Conservation (phyloP, 768 basidiomycete species). For the Lactarius quietus region DNA sequence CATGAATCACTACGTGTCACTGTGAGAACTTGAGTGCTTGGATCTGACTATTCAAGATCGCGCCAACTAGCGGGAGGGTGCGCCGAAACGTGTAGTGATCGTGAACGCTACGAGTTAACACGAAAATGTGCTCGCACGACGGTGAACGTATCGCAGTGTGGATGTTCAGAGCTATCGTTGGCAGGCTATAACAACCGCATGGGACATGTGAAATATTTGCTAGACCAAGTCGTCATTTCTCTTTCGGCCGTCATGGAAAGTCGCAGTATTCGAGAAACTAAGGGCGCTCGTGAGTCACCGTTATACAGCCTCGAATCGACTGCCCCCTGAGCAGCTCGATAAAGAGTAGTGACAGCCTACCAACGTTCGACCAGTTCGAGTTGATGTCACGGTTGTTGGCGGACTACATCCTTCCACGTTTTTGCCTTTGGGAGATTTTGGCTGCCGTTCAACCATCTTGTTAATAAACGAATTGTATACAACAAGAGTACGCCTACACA, state of each 20-base stretch:
- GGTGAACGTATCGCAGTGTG: not conserved
- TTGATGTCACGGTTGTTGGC: constrained; percentile 9
- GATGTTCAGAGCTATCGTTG: not conserved
- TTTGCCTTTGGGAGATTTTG: constrained; percentile 28
- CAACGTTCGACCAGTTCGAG: not conserved
- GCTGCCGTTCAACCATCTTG: constrained; percentile 13
- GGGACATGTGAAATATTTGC: not conserved
- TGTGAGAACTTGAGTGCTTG: not conserved
- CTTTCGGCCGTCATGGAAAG: not conserved
- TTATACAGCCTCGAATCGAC: not conserved
- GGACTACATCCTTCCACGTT: constrained; percentile 26
- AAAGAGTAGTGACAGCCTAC: not conserved
- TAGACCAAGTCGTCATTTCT: not conserved
- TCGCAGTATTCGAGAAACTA: not conserved
- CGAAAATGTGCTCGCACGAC: not conserved
- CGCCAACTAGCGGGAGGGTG: not conserved
- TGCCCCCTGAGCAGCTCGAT: not conserved
- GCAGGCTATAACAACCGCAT: not conserved
- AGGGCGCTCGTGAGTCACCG: not conserved
- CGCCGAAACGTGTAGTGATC: not conserved
- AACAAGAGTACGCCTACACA: constrained; percentile 5
- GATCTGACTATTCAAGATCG: not conserved
- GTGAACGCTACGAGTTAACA: not conserved
- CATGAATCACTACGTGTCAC: constrained; percentile 6
- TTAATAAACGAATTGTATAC: not conserved